Evolutionary conservation across 2,329 filamentous ascomycete species (phyloP), one percentile per base, ranked within the genome.

Genomic region (Ophiocordyceps camponoti-rufipedis): DNA sequence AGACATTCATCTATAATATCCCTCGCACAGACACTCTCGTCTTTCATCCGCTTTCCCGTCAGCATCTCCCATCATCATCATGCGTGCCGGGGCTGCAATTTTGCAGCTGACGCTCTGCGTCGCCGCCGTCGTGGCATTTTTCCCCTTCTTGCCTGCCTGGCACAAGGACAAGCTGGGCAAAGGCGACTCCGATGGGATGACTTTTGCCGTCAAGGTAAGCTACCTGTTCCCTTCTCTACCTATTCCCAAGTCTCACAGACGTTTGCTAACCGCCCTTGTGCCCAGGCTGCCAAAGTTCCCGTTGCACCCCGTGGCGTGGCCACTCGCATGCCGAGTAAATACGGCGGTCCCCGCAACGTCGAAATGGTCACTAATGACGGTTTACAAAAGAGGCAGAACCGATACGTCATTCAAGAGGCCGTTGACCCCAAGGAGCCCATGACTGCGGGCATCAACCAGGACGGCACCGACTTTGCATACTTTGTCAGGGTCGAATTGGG

Each of bases 381-480:
- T 31, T 19, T 61, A 23, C 52, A 49, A 5, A 65, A 59, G 47
- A 63, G 72, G 49, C 58, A 57, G 14, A 74, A 73, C 52, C 54
- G 59, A 2, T 78, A 70, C 52, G 53, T 60, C 2, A 57, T 77
- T 12, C 63, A 69, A 51, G 54, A 64, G 23, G 72, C 75, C 1
- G 58, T 53, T 11, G 55, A 65, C 1, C 66, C 75, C 0, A 61
- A 63, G 0, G 59, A 62, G 13, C 57, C 67, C 31, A 64, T 73
- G 52, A 70, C 70, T 39, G 68, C 66, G 10, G 74, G 75, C 10
- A 65, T 82, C 45, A 60, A 73, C 53, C 78, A 82, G 55, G 77
- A 81, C 55, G 78, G 77, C 14, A 73, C 71, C 14, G 78, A 82
- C 54, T 78, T 71, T 51, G 78, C 76, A 2, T 82, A 82, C 59